Evolutionary conservation across 2,329 filamentous ascomycete species (phyloP), one percentile per base, ranked within the genome.

Genomic region (Alternaria ethzedia): DNA sequence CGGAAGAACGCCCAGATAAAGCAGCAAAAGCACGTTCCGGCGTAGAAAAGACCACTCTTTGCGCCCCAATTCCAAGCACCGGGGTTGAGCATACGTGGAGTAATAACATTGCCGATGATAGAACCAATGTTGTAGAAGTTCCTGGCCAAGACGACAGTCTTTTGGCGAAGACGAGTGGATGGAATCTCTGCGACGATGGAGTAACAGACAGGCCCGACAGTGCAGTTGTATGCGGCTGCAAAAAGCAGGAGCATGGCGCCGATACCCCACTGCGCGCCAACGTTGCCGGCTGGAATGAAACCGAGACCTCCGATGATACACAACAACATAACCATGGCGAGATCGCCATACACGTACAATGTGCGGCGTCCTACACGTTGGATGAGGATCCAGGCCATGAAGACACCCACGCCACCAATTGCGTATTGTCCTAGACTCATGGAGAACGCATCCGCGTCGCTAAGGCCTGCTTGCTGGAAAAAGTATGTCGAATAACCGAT

Each of bases 181-280:
- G 93, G 93, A 32, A 97, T 82, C 78, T 97, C 94, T 1, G 91
- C 88, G 7, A 97, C 93, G 12, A 97, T 87, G 0, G 93, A 95
- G 82, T 96, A 97, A 80, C 91, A 94, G 10, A 97, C 92, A 0
- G 94, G 96, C 23, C 94, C 94, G 46, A 97, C 93, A 0, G 91
- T 92, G 56, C 93, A 84, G 78, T 97, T 92, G 81, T 97, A 97
- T 74, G 90, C 88, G 46, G 95, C 82, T 0, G 93, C 76, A 51
- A 78, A 79, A 52, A 77, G 59, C 6, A 80, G 64, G 13, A 79
- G 66, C 66, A 79, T 74, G 23, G 73, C 74, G 30, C 77, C 79
- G 26, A 78, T 75, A 13, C 68, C 72, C 78, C 78, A 80, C 47
- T 77, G 72, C 69, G 92, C 86, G 2, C 81, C 73, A 0, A 86